These are phyloP conservation scores for Venturia nashicola DNA, from an alignment of 2,329 filamentous ascomycete species.

Conservation along the genomic window DNA sequence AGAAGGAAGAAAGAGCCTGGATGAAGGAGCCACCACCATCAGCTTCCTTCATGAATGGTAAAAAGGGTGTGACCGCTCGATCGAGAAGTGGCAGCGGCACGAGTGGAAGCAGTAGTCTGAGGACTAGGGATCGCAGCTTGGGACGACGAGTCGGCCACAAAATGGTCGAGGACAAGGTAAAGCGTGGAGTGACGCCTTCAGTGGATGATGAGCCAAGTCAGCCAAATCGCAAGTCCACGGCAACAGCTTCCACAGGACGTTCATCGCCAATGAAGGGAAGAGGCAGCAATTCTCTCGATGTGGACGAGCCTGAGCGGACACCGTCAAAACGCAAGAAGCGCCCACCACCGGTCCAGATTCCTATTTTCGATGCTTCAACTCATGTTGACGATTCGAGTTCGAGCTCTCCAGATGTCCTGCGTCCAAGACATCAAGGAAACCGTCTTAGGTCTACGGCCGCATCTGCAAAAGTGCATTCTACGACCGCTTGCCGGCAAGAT, in stretches of 20 bases:
- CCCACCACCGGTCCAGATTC: not conserved
- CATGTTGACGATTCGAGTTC: not conserved
- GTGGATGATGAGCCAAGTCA: not conserved
- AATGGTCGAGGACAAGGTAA: conserved; percentile 21
- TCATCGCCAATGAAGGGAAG: not conserved
- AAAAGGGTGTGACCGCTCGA: conserved; percentile 41
- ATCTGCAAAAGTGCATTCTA: not conserved
- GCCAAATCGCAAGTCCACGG: not conserved
- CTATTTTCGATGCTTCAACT: not conserved
- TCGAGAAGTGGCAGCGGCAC: conserved; percentile 5
- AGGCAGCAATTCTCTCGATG: not conserved
- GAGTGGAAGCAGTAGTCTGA: conserved; percentile 22
- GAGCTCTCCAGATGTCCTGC: conserved; percentile 3
- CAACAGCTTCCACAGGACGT: not conserved
- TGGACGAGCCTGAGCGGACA: not conserved
- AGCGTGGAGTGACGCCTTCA: not conserved
- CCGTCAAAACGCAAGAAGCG: not conserved
- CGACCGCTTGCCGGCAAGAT: not conserved
- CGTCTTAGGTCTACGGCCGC: not conserved
- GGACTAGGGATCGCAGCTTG: conserved; percentile 20
- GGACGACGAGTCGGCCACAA: conserved; percentile 27
- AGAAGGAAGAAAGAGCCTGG: conserved; percentile 55
- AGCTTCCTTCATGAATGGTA: conserved; percentile 83
- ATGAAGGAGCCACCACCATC: conserved; percentile 89
- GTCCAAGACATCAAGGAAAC: not conserved